Percentiles rank a stretch among this genome's conserved stretches.
These are phyloP conservation scores for Hypoxylon sp. DNA, from an alignment of 2,329 filamentous ascomycete species.

Conservation along the genomic window DNA sequence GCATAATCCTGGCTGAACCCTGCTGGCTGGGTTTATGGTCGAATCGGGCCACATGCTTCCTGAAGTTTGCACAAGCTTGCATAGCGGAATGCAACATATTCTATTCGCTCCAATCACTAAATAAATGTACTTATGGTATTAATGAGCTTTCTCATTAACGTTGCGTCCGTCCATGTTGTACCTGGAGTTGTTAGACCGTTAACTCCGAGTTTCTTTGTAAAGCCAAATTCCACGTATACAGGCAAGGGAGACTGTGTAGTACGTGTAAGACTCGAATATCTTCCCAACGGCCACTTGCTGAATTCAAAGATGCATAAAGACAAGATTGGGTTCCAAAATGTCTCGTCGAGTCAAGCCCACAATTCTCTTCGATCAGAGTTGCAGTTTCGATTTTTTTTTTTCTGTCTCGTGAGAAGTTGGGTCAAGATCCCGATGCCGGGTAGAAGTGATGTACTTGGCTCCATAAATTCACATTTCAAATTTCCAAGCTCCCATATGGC, in stretches of 20 bases:
- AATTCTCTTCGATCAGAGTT: constrained; percentile 11
- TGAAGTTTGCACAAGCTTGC: constrained; percentile 41
- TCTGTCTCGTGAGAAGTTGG: constrained; percentile 19
- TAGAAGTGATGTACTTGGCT: constrained; percentile 21
- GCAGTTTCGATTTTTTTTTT: constrained; percentile 10
- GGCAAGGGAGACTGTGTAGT: constrained; percentile 23
- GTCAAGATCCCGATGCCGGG: constrained; percentile 33
- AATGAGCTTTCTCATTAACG: background rate
- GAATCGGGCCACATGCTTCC: constrained; percentile 34
- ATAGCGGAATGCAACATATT: constrained; percentile 41
- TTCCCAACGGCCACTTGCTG: constrained; percentile 8
- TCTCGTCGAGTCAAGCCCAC: constrained; percentile 12
- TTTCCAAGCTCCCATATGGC: constrained; percentile 24
- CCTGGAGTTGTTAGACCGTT: constrained; percentile 16
- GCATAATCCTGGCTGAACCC: constrained; percentile 35
- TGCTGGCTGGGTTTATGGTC: constrained; percentile 30
- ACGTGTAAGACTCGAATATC: background rate
- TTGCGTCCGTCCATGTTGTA: constrained; percentile 2
- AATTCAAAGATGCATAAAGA: constrained; percentile 14
- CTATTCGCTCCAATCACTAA: constrained; percentile 4
- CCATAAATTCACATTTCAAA: constrained; percentile 28
- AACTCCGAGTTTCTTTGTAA: constrained; percentile 38
- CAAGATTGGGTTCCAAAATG: constrained; percentile 2
- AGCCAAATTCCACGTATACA: constrained; percentile 11
- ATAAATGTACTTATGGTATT: constrained; percentile 36